These are phyloP conservation scores for Globisporangium heterothallicum DNA, from an alignment of 352 stramenopile genomes.

Conservation along the genomic window DNA sequence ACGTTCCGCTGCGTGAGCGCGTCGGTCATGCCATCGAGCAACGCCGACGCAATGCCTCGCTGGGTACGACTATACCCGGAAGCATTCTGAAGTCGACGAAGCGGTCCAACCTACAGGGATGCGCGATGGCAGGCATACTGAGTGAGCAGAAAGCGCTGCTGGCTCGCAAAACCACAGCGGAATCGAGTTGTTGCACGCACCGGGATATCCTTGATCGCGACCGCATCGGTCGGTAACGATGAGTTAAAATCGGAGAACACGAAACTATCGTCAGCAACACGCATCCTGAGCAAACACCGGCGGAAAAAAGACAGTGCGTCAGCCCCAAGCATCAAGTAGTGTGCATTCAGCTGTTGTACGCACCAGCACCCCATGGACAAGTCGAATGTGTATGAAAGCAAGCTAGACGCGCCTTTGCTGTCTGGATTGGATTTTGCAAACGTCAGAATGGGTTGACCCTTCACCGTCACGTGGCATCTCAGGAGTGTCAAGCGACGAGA, in stretches of 20 bases:
- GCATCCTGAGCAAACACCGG: constrained; percentile 48
- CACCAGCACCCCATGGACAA: constrained; percentile 68
- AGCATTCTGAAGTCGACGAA: constrained; percentile 78
- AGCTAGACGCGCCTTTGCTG: constrained; percentile 37
- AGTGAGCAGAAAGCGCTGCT: neutral
- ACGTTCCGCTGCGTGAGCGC: constrained; percentile 73
- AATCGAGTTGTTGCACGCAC: constrained; percentile 21
- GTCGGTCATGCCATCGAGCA: constrained; percentile 70
- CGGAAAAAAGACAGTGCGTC: constrained; percentile 4
- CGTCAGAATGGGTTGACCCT: constrained; percentile 76
- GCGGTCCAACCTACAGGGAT: constrained; percentile 44
- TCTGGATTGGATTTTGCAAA: constrained; percentile 62
- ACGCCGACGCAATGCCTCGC: constrained; percentile 54
- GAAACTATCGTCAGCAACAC: constrained; percentile 80
- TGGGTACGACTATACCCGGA: constrained; percentile 70
- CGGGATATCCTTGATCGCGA: constrained; percentile 56
- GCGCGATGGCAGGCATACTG: neutral
- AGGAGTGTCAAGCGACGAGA: constrained; percentile 57
- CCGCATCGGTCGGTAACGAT: constrained; percentile 63
- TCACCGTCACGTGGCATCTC: constrained; percentile 60
- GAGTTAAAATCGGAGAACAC: constrained; percentile 82
- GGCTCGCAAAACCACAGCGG: neutral
- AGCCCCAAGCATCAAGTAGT: neutral
- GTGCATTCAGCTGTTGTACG: constrained; percentile 1
- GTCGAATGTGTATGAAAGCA: constrained; percentile 83